phyloP scores from a whole-genome alignment of 345 rosid species.

The Atalantia buxifolia region DNA sequence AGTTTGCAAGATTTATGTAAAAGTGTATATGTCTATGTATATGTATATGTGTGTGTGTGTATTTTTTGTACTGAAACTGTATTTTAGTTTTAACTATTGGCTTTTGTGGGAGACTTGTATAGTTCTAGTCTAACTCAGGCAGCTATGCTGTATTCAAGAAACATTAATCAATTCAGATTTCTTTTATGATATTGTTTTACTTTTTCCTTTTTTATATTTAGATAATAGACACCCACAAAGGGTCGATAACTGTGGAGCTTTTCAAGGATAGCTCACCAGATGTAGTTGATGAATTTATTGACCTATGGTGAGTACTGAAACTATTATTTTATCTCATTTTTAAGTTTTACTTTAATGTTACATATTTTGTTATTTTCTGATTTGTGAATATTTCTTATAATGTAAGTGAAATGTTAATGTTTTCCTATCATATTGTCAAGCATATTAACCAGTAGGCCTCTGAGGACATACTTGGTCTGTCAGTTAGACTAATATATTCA shows the following conservation, averaged over 20 bases:
- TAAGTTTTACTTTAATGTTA: neutral
- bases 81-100: neutral
- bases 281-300: conserved; percentile 67
- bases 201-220: conserved; percentile 21
- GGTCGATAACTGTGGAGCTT: conserved; percentile 60
- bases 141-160: neutral
- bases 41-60: no score
- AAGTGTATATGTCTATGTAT: neutral
- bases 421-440: neutral
- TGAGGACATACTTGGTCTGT: neutral
- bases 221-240: conserved; percentile 66
- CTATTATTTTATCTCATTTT: neutral
- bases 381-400: neutral
- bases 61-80: neutral
- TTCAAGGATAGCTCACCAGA: conserved; percentile 60
- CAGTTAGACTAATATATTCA: neutral
- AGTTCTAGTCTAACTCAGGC: neutral
- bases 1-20: neutral
- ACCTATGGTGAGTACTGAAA: conserved; percentile 39
- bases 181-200: neutral
- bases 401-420: neutral
- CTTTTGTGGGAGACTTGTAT: neutral
- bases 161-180: neutral
- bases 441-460: neutral
- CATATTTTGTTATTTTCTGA: neutral